Percentiles rank a stretch among this genome's conserved stretches.
These are phyloP conservation scores for Lantana camara DNA, from an alignment of 257 asterid genomes.

Conservation along the genomic window DNA sequence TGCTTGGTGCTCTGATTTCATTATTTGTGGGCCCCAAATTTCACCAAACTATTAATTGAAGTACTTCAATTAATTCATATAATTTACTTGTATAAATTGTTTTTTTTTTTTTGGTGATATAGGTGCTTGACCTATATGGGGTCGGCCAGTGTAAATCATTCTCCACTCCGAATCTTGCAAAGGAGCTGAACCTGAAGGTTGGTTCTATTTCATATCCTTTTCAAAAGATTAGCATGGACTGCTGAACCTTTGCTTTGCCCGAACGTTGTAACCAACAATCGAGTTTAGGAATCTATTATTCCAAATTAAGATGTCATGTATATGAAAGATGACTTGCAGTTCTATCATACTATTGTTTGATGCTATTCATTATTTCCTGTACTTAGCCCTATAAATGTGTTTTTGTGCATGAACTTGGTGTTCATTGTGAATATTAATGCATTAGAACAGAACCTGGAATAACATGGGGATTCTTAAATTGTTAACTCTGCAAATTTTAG, in stretches of 20 bases:
- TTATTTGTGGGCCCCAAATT: background rate
- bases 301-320: background rate
- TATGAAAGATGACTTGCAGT: background rate
- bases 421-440: background rate
- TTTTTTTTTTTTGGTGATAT: constrained; percentile 3
- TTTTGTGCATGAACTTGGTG: background rate
- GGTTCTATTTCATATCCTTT: background rate
- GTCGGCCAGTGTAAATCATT: constrained; percentile 54
- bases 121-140: constrained; percentile 70
- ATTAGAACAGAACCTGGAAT: constrained; percentile 1
- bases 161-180: constrained; percentile 51
- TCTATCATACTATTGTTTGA: background rate
- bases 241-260: too few species aligned
- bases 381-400: background rate
- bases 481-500: too few species aligned
- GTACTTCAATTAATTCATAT: background rate
- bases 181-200: constrained; percentile 65
- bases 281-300: background rate
- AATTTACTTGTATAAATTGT: background rate
- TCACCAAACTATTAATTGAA: background rate
- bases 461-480: background rate
- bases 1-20: too few species aligned
- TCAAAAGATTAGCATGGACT: background rate
- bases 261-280: too few species aligned
- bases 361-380: too few species aligned